phyloP scores from a whole-genome alignment of 2,329 filamentous ascomycete genomes.

The Scedosporium apiospermum region DNA sequence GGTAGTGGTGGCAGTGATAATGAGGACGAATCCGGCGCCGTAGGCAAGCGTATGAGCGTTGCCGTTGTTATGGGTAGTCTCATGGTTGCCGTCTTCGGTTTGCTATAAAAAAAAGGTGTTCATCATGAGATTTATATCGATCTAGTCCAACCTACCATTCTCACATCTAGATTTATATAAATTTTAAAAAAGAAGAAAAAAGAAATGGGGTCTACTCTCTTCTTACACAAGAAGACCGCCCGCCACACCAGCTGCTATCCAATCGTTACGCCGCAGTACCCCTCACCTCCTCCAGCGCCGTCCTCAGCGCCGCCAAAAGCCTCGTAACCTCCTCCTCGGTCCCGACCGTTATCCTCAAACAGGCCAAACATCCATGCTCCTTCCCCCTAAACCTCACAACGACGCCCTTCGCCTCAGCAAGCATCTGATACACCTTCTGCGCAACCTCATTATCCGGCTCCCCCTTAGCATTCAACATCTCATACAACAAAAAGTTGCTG shows the following conservation, averaged over 20 bases:
- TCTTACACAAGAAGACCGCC: not conserved
- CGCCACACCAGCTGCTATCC: not conserved
- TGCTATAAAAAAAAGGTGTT: not conserved
- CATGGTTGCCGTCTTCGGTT: not conserved
- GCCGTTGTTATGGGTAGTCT: not conserved
- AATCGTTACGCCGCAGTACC: conserved; percentile 4
- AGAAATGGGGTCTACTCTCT: not conserved
- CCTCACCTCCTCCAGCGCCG: conserved; percentile 34
- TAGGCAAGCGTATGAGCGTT: not conserved
- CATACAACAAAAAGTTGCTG: conserved; percentile 84
- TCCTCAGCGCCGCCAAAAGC: conserved; percentile 61
- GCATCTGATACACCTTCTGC: conserved; percentile 67
- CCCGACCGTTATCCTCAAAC: conserved; percentile 83
- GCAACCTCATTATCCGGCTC: conserved; percentile 72
- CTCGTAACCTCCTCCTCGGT: conserved; percentile 77
- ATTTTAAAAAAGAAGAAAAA: not conserved
- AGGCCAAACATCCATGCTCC: conserved; percentile 82
- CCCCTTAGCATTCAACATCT: conserved; percentile 67
- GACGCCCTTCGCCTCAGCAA: conserved; percentile 81
- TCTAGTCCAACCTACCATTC: not conserved
- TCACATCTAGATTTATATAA: not conserved
- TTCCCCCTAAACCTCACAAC: conserved; percentile 91
- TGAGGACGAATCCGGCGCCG: not conserved
- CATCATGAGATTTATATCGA: not conserved
- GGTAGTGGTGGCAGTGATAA: not conserved